Evolutionary conservation across 352 stramenopile species (phyloP), one percentile per base, ranked within the genome.

Genomic region (Aphanomyces astaci): DNA sequence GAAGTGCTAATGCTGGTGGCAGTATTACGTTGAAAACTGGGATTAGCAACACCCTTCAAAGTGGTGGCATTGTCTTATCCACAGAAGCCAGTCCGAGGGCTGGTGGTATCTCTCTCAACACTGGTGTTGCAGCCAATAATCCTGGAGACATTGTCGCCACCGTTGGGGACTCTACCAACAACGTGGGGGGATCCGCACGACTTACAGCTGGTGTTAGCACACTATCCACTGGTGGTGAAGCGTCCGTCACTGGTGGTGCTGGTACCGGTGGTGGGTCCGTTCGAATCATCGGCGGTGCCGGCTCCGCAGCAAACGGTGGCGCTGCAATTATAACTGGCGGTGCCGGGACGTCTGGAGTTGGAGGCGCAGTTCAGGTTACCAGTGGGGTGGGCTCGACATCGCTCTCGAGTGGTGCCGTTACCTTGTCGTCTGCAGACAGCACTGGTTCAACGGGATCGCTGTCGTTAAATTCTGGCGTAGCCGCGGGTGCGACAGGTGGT

Each of bases 161-260:
- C 60, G 72, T 56, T 54, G 69, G 40, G 84, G 7, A 78, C 78
- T 28, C 53, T 87, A 49, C 54, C 9, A 43, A 78, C 86, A 73
- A 81, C 86, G 5, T 88, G 76, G 32, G 71, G 71, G 24, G 66
- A 89, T 86, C 69, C 78, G 22, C n/a, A 5, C 31, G 24, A 19
- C n/a, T 68, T 10, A 51, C 43, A 5, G n/a, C 43, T 5, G 62
- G 62, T 25, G 17, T 48, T n/a, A 63, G 54, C 31, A 49, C 31
- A 27, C 54, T 31, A n/a, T 63, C 33, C 9, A 63, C 54, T 48
- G 54, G 54, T 49, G 27, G 17, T 57, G 15, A 1, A 86, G 48
- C 10, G 84, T 68, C 59, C 64, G 46, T 31, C 62, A 52, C 3
- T 76, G 79, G 2, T 80, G 76, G 17, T 71, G 31, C 27, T 79